Evolutionary conservation across 805 yeast species (phyloP).

Genomic region (Yarrowia bubula): DNA sequence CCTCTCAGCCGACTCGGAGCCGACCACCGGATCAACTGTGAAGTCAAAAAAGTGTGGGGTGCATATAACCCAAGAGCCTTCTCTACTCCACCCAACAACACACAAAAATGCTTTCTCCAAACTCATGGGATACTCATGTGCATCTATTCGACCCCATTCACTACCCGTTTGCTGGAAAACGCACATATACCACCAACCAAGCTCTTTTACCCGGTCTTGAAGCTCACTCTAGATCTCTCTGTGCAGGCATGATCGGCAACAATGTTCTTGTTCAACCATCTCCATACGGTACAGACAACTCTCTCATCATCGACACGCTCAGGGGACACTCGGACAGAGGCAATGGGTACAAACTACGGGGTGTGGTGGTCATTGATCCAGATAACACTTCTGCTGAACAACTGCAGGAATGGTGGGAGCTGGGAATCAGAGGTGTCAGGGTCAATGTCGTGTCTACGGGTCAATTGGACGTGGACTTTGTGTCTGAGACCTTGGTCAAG

Average conservation of each 20-base stretch:
- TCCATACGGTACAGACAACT: slow-evolving; percentile 24
- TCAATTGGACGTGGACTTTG: neutral
- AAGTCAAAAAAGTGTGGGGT: slow-evolving; percentile 8
- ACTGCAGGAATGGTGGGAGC: slow-evolving; percentile 14
- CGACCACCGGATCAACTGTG: slow-evolving; percentile 12
- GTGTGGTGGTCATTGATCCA: slow-evolving; percentile 22
- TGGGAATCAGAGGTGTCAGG: slow-evolving; percentile 17
- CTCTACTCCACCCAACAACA: neutral
- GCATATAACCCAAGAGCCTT: slow-evolving; percentile 6
- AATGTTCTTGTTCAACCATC: slow-evolving; percentile 19
- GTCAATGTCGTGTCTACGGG: slow-evolving; percentile 24
- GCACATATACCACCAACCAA: slow-evolving; percentile 6
- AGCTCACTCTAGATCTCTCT: neutral
- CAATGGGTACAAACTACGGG: slow-evolving; percentile 1
- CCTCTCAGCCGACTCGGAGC: slow-evolving; percentile 1
- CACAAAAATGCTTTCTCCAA: slow-evolving; percentile 9
- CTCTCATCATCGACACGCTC: slow-evolving; percentile 6
- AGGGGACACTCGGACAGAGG: neutral
- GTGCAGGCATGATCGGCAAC: slow-evolving; percentile 15
- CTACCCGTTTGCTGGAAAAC: slow-evolving; percentile 10
- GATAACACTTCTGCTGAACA: neutral
- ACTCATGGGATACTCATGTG: slow-evolving; percentile 24
- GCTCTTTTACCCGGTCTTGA: slow-evolving; percentile 1
- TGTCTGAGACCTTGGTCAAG: neutral
- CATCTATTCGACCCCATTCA: slow-evolving; percentile 17